Conservation (phyloP, 208 protist species). For the Lotmaria passim region DNA sequence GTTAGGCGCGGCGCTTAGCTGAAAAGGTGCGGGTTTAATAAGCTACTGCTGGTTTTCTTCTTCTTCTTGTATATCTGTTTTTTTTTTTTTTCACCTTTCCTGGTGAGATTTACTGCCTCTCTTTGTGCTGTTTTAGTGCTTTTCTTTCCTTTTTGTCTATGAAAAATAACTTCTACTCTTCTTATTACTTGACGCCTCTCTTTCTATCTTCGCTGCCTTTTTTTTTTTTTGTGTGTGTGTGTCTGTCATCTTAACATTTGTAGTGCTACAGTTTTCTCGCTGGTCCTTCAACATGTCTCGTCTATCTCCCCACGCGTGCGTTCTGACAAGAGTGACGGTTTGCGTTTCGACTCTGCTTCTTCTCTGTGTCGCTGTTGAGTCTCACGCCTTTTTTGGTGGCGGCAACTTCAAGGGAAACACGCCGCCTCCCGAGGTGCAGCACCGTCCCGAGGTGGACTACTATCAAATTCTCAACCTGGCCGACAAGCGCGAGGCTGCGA, state of each 20-base stretch:
- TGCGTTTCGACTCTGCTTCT: constrained; percentile 16
- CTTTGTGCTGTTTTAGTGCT: no score
- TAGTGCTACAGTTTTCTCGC: no score
- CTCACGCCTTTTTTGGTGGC: constrained; percentile 22
- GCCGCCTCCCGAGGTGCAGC: neutral
- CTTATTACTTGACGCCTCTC: no score
- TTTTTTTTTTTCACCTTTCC: neutral
- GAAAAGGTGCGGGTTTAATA: no score
- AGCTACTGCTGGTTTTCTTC: no score
- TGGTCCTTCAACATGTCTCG: no score
- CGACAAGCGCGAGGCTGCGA: constrained; percentile 60
- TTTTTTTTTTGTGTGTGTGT: no score
- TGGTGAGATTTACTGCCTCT: constrained; percentile 1
- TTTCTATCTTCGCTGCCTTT: no score
- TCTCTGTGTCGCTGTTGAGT: constrained; percentile 10
- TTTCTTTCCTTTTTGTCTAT: no score
- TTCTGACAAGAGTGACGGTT: neutral
- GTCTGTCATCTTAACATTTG: no score
- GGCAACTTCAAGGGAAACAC: neutral
- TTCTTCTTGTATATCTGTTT: neutral
- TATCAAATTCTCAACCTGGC: constrained; percentile 75
- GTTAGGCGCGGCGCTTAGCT: no score
- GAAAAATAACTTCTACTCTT: neutral
- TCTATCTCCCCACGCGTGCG: neutral
- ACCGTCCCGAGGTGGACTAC: constrained; percentile 69